Evolutionary conservation across 805 yeast species (phyloP).

Genomic region (Saccharomycopsis sp.): DNA sequence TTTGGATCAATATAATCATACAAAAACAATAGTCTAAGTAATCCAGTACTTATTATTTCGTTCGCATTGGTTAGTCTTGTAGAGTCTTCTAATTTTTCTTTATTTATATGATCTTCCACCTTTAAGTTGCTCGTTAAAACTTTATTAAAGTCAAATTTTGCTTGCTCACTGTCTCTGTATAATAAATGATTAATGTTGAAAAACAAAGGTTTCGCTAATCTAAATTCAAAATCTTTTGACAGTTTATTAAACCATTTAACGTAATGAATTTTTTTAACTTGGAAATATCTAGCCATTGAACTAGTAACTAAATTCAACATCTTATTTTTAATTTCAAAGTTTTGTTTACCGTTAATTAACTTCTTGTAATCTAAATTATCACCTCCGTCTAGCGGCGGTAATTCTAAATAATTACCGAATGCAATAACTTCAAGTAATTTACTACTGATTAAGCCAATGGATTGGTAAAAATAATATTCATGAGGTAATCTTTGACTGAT

Average conservation of each 20-base stretch:
- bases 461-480: constrained; percentile 74
- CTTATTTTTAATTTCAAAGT: constrained; percentile 45
- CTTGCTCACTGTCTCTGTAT: constrained; percentile 13
- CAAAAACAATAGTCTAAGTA: constrained; percentile 4
- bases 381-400: constrained; percentile 63
- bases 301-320: constrained; percentile 64
- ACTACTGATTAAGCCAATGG: constrained; percentile 64
- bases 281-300: constrained; percentile 77
- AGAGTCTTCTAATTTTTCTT: constrained; percentile 25
- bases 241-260: constrained; percentile 48
- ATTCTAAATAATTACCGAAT: constrained; percentile 53
- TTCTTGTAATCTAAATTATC: constrained; percentile 48
- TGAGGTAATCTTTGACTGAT: constrained; percentile 82
- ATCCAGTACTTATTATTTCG: constrained; percentile 28
- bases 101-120: constrained; percentile 29
- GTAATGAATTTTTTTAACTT: constrained; percentile 56
- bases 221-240: constrained; percentile 44
- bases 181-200: constrained; percentile 23
- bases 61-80: constrained; percentile 30
- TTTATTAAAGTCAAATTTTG: constrained; percentile 25
- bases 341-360: constrained; percentile 40
- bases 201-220: constrained; percentile 41
- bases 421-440: constrained; percentile 61
- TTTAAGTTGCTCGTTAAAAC: constrained; percentile 24
- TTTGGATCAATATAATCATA: constrained; percentile 5